Conservation (phyloP, 768 basidiomycete genomes). For the Ephemerocybe angulata region DNA sequence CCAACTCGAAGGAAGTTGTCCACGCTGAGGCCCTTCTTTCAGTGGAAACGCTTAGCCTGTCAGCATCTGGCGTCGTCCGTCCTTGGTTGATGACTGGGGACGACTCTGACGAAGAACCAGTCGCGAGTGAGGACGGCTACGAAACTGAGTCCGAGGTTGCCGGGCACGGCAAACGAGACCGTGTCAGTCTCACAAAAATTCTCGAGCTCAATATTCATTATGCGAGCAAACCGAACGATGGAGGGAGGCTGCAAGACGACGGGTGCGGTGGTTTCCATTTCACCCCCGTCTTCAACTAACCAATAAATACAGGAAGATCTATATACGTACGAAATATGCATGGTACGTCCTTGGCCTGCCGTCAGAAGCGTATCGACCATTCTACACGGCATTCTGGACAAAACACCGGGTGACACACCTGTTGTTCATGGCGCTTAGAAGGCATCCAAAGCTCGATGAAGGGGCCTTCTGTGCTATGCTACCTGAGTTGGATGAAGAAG, state of each 20-base stretch:
- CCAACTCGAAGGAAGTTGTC: slow-evolving; percentile 33
- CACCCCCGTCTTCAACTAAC: not conserved
- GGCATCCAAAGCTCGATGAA: slow-evolving; percentile 33
- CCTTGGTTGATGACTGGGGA: slow-evolving; percentile 30
- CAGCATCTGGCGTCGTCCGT: slow-evolving; percentile 40
- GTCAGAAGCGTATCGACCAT: slow-evolving; percentile 39
- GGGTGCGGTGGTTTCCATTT: not conserved
- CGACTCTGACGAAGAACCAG: slow-evolving; percentile 30
- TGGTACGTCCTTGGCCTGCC: slow-evolving; percentile 69
- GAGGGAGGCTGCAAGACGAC: too few species aligned
- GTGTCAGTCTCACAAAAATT: slow-evolving; percentile 41
- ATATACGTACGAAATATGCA: slow-evolving; percentile 55
- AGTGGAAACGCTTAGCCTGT: slow-evolving; percentile 21
- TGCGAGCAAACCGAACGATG: too few species aligned
- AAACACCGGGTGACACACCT: slow-evolving; percentile 49
- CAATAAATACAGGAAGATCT: slow-evolving; percentile 47
- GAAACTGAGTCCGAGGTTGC: slow-evolving; percentile 21
- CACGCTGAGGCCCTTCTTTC: slow-evolving; percentile 38
- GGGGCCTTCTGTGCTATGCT: slow-evolving; percentile 37
- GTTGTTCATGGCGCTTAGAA: slow-evolving; percentile 36
- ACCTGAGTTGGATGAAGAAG: slow-evolving; percentile 19
- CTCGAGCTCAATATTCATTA: slow-evolving; percentile 48
- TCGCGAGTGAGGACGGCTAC: slow-evolving; percentile 8
- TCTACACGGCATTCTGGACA: slow-evolving; percentile 46
- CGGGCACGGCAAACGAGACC: slow-evolving; percentile 10